Base-by-base conservation (phyloP, 1,139 yeast genomes). In the Barnettozyma hawaiiensis region DNA sequence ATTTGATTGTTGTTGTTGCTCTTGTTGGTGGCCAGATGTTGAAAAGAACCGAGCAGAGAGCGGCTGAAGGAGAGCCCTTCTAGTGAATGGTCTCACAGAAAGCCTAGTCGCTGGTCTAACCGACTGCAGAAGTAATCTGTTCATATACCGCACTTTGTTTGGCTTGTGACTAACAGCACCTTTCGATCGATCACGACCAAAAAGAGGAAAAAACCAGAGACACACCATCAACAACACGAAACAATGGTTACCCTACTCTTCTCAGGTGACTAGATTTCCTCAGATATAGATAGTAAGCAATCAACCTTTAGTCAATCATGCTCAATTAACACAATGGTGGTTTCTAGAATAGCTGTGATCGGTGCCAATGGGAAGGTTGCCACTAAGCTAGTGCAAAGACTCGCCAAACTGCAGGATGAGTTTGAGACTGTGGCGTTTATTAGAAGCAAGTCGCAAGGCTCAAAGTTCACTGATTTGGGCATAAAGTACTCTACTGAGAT, bases 281-380 rank as follows among this genome's bases (percentile, higher is more conserved):
- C n/a, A n/a, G n/a, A n/a, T n/a, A n/a, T n/a, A n/a, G n/a, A n/a
- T n/a, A n/a, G n/a, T n/a, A n/a, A n/a, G n/a, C n/a, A 7, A 8
- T 14, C 27, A 24, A 24, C 11, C 27, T 24, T 24, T 14, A 24
- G 12, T 12, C n/a, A 24, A 12, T 24, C n/a, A 12, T 12, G 5
- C 8, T 7, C 14, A 24, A 24, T 24, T 24, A 7, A 19, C 19
- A 41, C 36, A 31, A 40, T 46, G 40, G 46, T 46, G 40, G 46
- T 37, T 10, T 41, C 53, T 37, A 69, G 59, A 51, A 65, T 72
- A 5, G 71, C 71, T 21, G 66, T 80, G 11, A 66, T 80, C 46
- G 86, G 86, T 29, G 82, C 85, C 21, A 78, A 77, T 54, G 85
- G 86, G 32, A 71, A 71, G 47, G 69, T 80, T 15, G 85, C 81